These are phyloP conservation scores for Taphrina deformans DNA, from an alignment of 1,139 yeast species.

Conservation along the genomic window DNA sequence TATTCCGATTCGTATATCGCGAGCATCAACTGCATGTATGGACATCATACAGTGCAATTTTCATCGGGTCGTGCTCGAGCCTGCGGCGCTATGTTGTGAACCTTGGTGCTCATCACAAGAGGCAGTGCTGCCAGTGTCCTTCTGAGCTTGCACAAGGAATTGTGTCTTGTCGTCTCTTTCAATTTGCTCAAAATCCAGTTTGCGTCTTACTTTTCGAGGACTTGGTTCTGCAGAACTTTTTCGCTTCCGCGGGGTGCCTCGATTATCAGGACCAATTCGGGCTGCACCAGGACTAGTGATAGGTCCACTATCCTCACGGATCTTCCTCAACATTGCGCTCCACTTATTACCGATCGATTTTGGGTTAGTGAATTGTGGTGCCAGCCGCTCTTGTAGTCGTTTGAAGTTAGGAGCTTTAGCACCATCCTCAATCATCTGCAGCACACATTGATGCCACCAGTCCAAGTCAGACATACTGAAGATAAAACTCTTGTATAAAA, in stretches of 20 bases:
- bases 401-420: neutral
- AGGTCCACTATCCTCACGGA: neutral
- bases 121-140: too few species aligned
- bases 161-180: neutral
- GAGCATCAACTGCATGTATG: too few species aligned
- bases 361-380: neutral
- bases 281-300: neutral
- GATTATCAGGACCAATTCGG: neutral
- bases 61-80: too few species aligned
- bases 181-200: neutral
- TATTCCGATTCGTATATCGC: too few species aligned
- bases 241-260: neutral
- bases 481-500: too few species aligned
- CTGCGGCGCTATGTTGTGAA: too few species aligned
- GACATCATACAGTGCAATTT: too few species aligned
- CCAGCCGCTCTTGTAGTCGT: slow-evolving; percentile 2
- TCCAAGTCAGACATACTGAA: neutral
- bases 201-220: neutral
- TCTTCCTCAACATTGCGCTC: neutral
- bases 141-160: too few species aligned
- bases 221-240: neutral
- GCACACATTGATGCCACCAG: neutral
- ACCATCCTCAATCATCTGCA: neutral
- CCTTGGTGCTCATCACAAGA: too few species aligned
- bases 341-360: neutral